A percentile compares a stretch with the other conserved stretches of the same genome.
Evolutionary conservation across 1,139 yeast species (phyloP).

Genomic region (Taphrina deformans): DNA sequence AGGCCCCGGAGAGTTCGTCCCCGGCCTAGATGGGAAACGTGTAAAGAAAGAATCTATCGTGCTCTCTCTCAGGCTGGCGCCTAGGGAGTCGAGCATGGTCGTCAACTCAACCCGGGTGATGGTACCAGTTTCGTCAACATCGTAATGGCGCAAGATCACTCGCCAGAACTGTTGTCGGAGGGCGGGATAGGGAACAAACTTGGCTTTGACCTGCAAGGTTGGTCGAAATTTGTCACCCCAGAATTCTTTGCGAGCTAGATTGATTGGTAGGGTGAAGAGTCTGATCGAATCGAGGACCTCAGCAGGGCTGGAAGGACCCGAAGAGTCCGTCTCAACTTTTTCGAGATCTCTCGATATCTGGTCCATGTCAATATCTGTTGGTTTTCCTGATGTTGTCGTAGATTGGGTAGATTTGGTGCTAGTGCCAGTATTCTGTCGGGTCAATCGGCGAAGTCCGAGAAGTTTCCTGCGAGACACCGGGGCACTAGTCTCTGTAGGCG

Average conservation of each 20-base stretch:
- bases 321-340: background rate
- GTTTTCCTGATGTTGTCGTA: background rate
- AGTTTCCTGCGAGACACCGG: background rate
- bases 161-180: conserved; percentile 73
- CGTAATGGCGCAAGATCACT: conserved; percentile 59
- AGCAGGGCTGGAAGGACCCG: background rate
- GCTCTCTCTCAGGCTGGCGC: conserved; percentile 52
- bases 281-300: conserved; percentile 11
- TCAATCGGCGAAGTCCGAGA: conserved; percentile 5
- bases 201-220: conserved; percentile 58
- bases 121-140: conserved; percentile 49
- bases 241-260: conserved; percentile 44
- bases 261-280: conserved; percentile 40
- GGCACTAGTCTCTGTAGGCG: background rate
- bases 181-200: conserved; percentile 66
- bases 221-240: conserved; percentile 54
- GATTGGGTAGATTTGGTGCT: conserved; percentile 6
- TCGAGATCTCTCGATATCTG: background rate
- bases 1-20: conserved; percentile 44
- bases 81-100: conserved; percentile 62
- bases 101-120: conserved; percentile 60
- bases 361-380: background rate
- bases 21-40: conserved; percentile 41
- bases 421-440: background rate
- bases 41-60: conserved; percentile 46